Evolutionary conservation across 2,329 filamentous ascomycete genomes (phyloP), one percentile per base, ranked within the genome.

Genomic region (Dactylellina cionopaga): DNA sequence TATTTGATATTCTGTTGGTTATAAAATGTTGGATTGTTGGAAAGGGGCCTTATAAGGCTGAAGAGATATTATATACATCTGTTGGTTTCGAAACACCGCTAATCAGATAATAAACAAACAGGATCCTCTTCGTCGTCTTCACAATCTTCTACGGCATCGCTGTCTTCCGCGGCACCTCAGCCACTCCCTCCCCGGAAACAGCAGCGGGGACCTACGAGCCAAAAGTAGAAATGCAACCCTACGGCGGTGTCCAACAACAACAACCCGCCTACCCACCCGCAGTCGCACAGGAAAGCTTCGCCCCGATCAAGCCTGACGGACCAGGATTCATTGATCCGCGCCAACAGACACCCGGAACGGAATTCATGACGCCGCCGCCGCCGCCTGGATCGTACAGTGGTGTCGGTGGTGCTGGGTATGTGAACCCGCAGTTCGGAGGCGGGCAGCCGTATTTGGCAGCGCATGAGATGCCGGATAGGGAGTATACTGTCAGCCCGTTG

Each of bases 81-180:
- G n/a, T n/a, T n/a, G n/a, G n/a, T n/a, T n/a, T n/a, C n/a, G n/a
- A n/a, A 46, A 49, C 29, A 31, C 25, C 35, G n/a, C 49, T 64
- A 64, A 64, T 25, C 13, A 17, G 3, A 37, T 9, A 11, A 19
- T 15, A 22, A 7, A 37, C 11, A 17, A 10, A 13, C 11, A 72
- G 68, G 68, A n/a, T 72, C 31, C 54, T 65, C 25, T 72, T 62
- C 49, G 24, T 51, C n/a, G 59, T 60, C n/a, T 72, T 72, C 54
- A 72, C 68, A 1, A 25, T 47, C 37, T 44, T 65, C 29, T 72
- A 59, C 52, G 43, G 19, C n/a, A 35, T 72, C 13, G 25, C 51
- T 10, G 25, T 72, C 19, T 59, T 59, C 68, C 60, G 59, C 35
- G 15, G 15, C 41, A 19, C 15, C 17, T n/a, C 52, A 0, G 29